These are phyloP conservation scores for Myxozyma neglecta DNA, from an alignment of 805 yeast genomes.

Conservation along the genomic window DNA sequence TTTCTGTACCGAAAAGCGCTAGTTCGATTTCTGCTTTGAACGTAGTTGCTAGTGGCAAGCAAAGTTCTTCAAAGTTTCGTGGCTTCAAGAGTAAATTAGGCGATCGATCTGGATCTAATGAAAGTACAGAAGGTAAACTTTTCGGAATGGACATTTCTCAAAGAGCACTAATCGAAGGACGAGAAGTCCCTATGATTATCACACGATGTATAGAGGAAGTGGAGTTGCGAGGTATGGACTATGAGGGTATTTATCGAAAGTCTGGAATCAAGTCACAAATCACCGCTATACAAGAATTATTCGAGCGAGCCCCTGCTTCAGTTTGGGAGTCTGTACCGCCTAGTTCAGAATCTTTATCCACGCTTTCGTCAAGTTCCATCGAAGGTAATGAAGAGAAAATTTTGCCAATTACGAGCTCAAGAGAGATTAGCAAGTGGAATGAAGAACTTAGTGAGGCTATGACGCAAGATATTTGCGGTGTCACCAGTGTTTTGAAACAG, in stretches of 20 bases:
- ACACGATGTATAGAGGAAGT: constrained; percentile 72
- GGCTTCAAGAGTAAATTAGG: constrained; percentile 7
- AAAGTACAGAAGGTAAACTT: constrained; percentile 1
- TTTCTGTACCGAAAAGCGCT: constrained; percentile 22
- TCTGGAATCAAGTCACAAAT: constrained; percentile 78
- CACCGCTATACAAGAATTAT: constrained; percentile 45
- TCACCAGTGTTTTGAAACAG: constrained; percentile 82
- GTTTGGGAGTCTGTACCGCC: background rate
- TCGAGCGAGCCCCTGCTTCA: constrained; percentile 37
- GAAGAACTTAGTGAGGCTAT: constrained; percentile 41
- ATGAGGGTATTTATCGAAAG: constrained; percentile 88
- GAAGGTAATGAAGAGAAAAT: constrained; percentile 36
- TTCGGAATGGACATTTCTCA: constrained; percentile 57
- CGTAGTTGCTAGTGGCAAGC: constrained; percentile 19
- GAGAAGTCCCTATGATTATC: constrained; percentile 67
- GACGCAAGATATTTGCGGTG: constrained; percentile 76
- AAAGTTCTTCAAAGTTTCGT: constrained; percentile 12
- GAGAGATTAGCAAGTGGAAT: constrained; percentile 5
- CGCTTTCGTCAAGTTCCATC: constrained; percentile 8
- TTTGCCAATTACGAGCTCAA: constrained; percentile 30
- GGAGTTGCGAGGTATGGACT: constrained; percentile 69
- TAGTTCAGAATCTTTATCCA: background rate
- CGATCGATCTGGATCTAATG: background rate
- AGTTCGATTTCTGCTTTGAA: constrained; percentile 34
- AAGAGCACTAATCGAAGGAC: constrained; percentile 62